phyloP scores from a whole-genome alignment of 768 basidiomycete species.

The Mycena maculata region DNA sequence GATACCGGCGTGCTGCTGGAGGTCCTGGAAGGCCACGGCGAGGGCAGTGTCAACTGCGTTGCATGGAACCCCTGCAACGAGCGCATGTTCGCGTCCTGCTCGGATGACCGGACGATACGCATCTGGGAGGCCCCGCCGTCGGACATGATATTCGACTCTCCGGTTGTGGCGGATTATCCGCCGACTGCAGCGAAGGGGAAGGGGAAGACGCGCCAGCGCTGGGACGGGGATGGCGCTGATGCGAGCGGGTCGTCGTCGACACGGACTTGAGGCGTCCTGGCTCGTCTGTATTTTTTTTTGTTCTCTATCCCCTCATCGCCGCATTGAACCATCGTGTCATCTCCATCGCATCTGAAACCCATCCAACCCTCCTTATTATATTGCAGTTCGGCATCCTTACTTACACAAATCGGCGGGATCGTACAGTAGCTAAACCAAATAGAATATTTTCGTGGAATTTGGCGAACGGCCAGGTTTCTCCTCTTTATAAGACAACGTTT shows the following conservation, averaged over 20 bases:
- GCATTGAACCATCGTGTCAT: constrained; percentile 22
- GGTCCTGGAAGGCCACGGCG: constrained; percentile 87
- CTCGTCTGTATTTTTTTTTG: constrained; percentile 25
- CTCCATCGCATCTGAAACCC: constrained; percentile 6
- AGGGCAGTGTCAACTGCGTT: constrained; percentile 93
- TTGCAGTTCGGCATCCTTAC: constrained; percentile 9
- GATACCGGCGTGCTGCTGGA: constrained; percentile 88
- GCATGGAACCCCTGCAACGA: constrained; percentile 94
- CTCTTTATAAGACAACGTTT: no score
- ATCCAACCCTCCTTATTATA: constrained; percentile 25
- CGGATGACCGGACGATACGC: constrained; percentile 91
- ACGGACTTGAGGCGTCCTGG: constrained; percentile 4
- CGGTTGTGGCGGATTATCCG: constrained; percentile 34
- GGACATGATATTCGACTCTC: constrained; percentile 26
- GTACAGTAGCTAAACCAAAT: constrained; percentile 30
- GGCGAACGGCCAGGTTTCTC: not conserved
- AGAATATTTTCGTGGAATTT: constrained; percentile 19
- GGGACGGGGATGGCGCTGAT: constrained; percentile 35
- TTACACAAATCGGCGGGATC: constrained; percentile 28
- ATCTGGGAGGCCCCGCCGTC: constrained; percentile 80
- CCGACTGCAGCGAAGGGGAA: constrained; percentile 31
- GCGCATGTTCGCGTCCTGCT: constrained; percentile 96
- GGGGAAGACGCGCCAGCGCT: constrained; percentile 35
- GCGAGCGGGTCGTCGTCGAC: constrained; percentile 23
- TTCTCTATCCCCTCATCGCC: not conserved